phyloP scores from a whole-genome alignment of 306 rosid genomes.

The Corylus americana region DNA sequence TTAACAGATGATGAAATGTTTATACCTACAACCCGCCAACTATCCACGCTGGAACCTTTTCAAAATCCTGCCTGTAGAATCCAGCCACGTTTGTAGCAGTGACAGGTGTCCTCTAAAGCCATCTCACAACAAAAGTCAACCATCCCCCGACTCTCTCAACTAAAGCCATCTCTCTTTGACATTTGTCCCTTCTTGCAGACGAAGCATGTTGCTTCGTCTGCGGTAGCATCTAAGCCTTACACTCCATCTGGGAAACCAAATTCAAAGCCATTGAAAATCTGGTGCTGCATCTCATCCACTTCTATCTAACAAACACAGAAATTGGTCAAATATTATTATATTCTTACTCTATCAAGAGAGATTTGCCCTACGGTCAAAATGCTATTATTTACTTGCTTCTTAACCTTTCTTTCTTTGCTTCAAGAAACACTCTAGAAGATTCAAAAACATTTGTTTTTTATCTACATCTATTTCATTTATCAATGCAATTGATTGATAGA shows the following conservation, averaged over 20 bases:
- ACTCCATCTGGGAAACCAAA: conserved; percentile 22
- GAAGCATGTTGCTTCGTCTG: conserved; percentile 38
- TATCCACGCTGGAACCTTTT: conserved; percentile 29
- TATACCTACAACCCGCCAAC: conserved; percentile 27
- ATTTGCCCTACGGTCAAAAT: conserved; percentile 15
- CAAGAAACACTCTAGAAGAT: conserved; percentile 30
- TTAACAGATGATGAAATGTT: conserved; percentile 31
- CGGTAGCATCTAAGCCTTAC: conserved; percentile 23
- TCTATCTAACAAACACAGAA: conserved; percentile 60
- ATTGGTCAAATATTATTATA: conserved; percentile 40
- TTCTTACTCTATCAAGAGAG: background rate
- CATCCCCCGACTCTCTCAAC: conserved; percentile 15
- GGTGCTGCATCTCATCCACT: conserved; percentile 65
- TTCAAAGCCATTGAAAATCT: conserved; percentile 58
- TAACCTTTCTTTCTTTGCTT: conserved; percentile 21
- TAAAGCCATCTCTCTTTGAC: conserved; percentile 33
- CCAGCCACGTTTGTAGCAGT: conserved; percentile 29
- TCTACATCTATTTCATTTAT: background rate
- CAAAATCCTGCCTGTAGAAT: background rate
- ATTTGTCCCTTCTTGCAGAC: conserved; percentile 31
- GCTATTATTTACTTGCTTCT: conserved; percentile 3
- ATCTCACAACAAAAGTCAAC: conserved; percentile 50
- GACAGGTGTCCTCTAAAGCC: conserved; percentile 48
- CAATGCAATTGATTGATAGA: too few species aligned
- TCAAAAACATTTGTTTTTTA: background rate